phyloP scores from a whole-genome alignment of 768 basidiomycete species.

The Amanita pallidorosea region DNA sequence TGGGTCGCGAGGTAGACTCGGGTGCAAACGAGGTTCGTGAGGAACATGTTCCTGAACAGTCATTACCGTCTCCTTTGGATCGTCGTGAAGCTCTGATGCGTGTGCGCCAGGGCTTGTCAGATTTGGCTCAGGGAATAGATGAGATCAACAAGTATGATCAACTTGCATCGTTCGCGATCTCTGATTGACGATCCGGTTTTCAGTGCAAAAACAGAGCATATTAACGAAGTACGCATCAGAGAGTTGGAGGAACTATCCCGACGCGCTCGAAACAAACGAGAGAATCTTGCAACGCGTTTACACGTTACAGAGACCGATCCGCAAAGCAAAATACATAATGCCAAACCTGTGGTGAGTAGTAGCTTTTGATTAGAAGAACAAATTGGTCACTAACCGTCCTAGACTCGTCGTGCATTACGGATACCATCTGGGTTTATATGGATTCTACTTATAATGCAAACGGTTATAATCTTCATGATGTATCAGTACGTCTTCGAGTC shows the following conservation, averaged over 20 bases:
- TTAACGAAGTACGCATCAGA: conserved; percentile 34
- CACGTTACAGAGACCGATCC: conserved; percentile 23
- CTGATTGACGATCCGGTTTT: conserved; percentile 1
- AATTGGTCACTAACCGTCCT: background rate
- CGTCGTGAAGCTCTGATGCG: conserved; percentile 44
- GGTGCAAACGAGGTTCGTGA: conserved; percentile 11
- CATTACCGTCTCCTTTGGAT: conserved; percentile 15
- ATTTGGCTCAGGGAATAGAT: conserved; percentile 43
- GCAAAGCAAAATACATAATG: background rate
- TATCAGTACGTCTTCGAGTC: conserved; percentile 36
- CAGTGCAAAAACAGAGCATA: conserved; percentile 23
- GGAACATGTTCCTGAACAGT: conserved; percentile 13
- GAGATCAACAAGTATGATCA: conserved; percentile 45
- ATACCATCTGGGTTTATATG: conserved; percentile 8
- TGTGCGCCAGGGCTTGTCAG: conserved; percentile 47
- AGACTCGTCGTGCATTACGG: background rate
- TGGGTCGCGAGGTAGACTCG: conserved; percentile 49
- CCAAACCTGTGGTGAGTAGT: background rate
- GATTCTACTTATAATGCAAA: conserved; percentile 25
- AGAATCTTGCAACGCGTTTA: conserved; percentile 29
- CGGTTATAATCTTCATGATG: conserved; percentile 37
- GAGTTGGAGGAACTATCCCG: conserved; percentile 44
- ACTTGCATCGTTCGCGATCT: conserved; percentile 5
- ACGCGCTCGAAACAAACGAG: conserved; percentile 38
- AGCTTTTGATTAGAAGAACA: background rate